A percentile compares a stretch with the other conserved stretches of the same genome.
Evolutionary conservation across 257 asterid species (phyloP).

Genomic region (Mentha longifolia): DNA sequence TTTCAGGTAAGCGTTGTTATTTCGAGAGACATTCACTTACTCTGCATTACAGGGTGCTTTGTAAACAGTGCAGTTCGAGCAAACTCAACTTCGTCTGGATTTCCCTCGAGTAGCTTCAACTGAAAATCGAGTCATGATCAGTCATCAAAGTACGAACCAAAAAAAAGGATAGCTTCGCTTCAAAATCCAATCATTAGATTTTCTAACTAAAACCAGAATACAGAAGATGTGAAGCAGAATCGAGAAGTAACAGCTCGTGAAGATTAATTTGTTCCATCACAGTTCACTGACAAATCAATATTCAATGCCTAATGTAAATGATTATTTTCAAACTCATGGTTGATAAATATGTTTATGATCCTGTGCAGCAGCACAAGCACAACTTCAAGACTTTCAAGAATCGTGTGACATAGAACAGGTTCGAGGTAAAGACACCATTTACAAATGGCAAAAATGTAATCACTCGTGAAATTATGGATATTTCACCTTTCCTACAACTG

Average conservation of each 20-base stretch:
- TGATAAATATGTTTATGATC: background rate
- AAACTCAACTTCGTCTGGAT: slow-evolving; percentile 60
- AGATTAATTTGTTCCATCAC: too few relatives aligned
- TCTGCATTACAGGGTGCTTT: slow-evolving; percentile 83
- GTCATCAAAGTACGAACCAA: background rate
- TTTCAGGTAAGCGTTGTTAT: background rate
- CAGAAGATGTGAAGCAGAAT: too few relatives aligned
- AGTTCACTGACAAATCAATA: too few relatives aligned
- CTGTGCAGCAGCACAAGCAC: too few relatives aligned
- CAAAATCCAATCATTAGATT: background rate
- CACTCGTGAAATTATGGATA: background rate
- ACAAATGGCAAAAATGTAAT: background rate
- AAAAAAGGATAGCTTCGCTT: background rate
- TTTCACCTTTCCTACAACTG: slow-evolving; percentile 80
- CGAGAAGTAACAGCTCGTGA: too few relatives aligned
- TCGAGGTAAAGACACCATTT: background rate
- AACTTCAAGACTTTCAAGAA: background rate
- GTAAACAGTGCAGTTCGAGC: slow-evolving; percentile 70
- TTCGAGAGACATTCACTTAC: slow-evolving; percentile 40
- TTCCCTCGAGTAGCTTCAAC: slow-evolving; percentile 58
- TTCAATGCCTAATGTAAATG: too few relatives aligned
- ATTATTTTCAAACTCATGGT: too few relatives aligned
- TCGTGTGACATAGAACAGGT: background rate
- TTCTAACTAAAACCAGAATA: background rate
- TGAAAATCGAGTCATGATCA: slow-evolving; percentile 38